Evolutionary conservation across 2,329 filamentous ascomycete genomes (phyloP).

Genomic region (Corinectria fuckeliana): DNA sequence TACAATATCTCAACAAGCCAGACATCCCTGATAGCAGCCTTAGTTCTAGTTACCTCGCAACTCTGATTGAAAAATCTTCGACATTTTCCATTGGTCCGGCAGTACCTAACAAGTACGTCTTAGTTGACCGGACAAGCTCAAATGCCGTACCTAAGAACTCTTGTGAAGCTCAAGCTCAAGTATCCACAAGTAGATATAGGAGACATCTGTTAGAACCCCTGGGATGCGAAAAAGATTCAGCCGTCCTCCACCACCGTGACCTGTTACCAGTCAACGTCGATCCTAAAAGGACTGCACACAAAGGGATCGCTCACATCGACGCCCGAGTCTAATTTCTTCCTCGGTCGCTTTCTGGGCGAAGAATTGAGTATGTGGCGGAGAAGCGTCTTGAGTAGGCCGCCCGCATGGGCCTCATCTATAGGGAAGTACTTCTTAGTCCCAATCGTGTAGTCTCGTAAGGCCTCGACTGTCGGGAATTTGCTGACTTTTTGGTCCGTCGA

Average conservation of each 20-base stretch:
- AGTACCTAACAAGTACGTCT: too few relatives aligned
- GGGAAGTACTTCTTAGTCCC: slow-evolving; percentile 4
- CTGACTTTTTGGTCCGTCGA: neutral
- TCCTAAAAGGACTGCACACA: neutral
- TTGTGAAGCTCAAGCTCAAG: too few relatives aligned
- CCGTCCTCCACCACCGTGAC: neutral
- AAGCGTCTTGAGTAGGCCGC: slow-evolving; percentile 17
- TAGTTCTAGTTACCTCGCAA: too few relatives aligned
- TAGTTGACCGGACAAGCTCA: too few relatives aligned
- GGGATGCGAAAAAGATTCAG: neutral
- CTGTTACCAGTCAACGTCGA: too few relatives aligned
- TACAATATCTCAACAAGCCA: too few relatives aligned
- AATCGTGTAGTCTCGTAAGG: slow-evolving; percentile 10
- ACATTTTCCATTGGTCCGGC: neutral
- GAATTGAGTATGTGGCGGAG: slow-evolving; percentile 17
- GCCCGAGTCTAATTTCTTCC: neutral
- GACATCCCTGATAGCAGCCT: too few relatives aligned
- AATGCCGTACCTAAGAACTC: too few relatives aligned
- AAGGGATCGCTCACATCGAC: neutral
- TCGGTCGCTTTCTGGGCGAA: neutral
- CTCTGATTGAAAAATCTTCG: neutral
- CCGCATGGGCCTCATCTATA: slow-evolving; percentile 3
- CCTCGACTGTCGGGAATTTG: slow-evolving; percentile 4
- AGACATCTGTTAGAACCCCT: neutral
- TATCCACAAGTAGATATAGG: too few relatives aligned